Base-by-base conservation (phyloP, 805 yeast species). In the Candida pini region DNA sequence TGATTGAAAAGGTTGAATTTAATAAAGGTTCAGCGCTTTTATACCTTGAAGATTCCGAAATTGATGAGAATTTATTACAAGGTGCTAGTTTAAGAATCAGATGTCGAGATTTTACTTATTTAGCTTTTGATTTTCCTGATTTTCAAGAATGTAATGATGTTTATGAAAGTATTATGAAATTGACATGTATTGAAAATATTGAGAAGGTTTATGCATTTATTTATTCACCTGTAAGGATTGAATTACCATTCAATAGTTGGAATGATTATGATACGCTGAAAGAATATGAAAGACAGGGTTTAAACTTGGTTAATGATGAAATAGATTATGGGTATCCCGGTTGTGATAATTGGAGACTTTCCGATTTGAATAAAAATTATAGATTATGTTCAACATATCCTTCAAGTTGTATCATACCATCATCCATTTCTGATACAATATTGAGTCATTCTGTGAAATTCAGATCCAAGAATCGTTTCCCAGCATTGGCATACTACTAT, bases 391-490 rank as follows among this genome's bases (percentile, higher is more conserved):
- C 78, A 4, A 76, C 95, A 0, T 92, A 92, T 51, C 96, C 97
- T 0, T 55, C 66, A 1, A 33, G 53, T 5, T 49, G 88, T 2
- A 68, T 85, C 5, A 81, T 89, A 1, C 98, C 98, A 0, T 58
- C 62, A n/a, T 56, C 74, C 2, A 76, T 89, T 2, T 80, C 95
- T 1, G 97, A 92, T 53, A 80, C 80, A 26, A 82, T 89, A 9
- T 58, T 92, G 33, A 73, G 74, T 33, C 90, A 92, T 54, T 94
- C 96, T 0, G 79, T 83, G 5, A 82, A 81, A 48, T 92, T 76
- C 55, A 64, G 98, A 28, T 87, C 97, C 1, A 89, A 90, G 53
- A 75, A 72, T 39, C 64, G 98, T 43, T 72, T 92, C 5, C 97
- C 97, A 0, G 81, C 78, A 0, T 60, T 92, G 27, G 73, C 89